Evolutionary conservation across 2,329 filamentous ascomycete genomes (phyloP).

Genomic region (Aspergillus sp.): DNA sequence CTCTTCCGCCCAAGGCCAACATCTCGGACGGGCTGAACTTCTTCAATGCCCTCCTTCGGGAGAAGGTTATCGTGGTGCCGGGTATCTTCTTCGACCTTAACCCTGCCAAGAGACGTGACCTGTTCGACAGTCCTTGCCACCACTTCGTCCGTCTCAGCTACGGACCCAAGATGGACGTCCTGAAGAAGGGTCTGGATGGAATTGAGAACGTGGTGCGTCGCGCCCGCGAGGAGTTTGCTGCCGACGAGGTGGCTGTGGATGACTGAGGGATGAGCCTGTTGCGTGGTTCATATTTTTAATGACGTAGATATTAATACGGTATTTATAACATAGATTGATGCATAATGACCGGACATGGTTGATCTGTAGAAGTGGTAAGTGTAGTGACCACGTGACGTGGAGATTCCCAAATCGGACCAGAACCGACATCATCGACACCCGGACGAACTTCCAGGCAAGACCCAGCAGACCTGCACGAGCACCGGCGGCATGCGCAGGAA

Average conservation of each 20-base stretch:
- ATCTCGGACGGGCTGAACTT: slow-evolving; percentile 95
- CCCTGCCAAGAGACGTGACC: slow-evolving; percentile 79
- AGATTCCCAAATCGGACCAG: background rate
- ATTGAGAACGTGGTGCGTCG: slow-evolving; percentile 73
- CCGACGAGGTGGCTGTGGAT: slow-evolving; percentile 37
- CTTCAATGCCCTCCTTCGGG: slow-evolving; percentile 87
- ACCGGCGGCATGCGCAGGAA: slow-evolving; percentile 15
- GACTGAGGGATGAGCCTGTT: slow-evolving; percentile 22
- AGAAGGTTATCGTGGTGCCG: slow-evolving; percentile 94
- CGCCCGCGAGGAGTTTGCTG: slow-evolving; percentile 33
- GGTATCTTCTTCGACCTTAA: slow-evolving; percentile 98
- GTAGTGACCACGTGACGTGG: background rate
- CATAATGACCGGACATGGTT: no score
- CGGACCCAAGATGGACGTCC: slow-evolving; percentile 74
- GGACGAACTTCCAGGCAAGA: background rate
- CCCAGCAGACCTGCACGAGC: background rate
- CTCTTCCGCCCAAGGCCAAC: slow-evolving; percentile 58
- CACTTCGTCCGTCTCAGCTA: slow-evolving; percentile 85
- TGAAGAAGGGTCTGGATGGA: slow-evolving; percentile 76
- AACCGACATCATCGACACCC: no score
- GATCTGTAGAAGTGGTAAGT: no score
- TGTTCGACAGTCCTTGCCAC: slow-evolving; percentile 94
- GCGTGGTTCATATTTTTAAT: background rate
- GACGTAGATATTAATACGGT: background rate
- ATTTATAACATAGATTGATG: background rate